Evolutionary conservation across 2,329 filamentous ascomycete genomes (phyloP), one percentile per base, ranked within the genome.

Genomic region (Ophiostoma perfectum): DNA sequence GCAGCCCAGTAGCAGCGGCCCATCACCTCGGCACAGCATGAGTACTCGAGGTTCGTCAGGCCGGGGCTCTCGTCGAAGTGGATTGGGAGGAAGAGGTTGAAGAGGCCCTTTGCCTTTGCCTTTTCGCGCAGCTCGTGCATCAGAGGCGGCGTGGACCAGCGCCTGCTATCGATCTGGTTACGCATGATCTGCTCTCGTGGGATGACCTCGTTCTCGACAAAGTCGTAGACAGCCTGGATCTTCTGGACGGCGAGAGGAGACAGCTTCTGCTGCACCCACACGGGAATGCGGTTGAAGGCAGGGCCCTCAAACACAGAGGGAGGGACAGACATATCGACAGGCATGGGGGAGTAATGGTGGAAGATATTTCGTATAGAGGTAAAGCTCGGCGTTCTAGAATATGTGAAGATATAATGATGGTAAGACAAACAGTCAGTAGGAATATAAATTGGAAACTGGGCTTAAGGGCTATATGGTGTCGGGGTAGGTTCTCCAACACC

Each of bases 41-140:
- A 94, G 77, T 99, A 99, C 80, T 98, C 95, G 71, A 98, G 83
- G 80, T 98, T 99, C 71, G 88, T 92, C 81, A 92, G 97, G 45
- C 94, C 95, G 18, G 94, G 92, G 0, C 93, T 96, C 81, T 97
- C 92, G 78, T 90, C 91, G 84, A 97, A 98, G 80, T 97, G 93
- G 81, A 91, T 94, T 72, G 94, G 92, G 73, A 99, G 80, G 83
- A 99, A 99, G 89, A 98, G 91, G 80, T 99, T 99, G 94, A 94
- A 99, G 60, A 99, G 83, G 1, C 94, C 94, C 38, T 96, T 84
- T 74, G 89, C 84, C 67, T 80, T 80, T 52, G 78, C 79, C 72
- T 79, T 80, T 65, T 77, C 75, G n/a, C 79, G 72, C 66, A 81
- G 72, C 67, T 80, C 78, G 68, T 78, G 75, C 68, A 81, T 78